Conservation (phyloP, 805 yeast genomes). For the Candida sithepensis region DNA sequence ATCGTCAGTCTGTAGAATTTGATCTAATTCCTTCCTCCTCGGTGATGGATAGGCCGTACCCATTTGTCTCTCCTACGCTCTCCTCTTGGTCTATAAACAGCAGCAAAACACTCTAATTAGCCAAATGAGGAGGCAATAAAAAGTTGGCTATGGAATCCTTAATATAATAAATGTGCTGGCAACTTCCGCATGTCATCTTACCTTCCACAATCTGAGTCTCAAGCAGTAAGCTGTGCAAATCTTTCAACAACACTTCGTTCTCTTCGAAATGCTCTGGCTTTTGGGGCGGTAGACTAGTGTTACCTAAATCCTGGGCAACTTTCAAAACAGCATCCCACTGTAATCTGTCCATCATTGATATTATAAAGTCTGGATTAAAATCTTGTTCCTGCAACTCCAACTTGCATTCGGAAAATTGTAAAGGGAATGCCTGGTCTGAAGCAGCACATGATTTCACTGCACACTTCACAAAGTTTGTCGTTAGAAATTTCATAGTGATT, state of each 20-base stretch:
- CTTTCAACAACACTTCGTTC: constrained; percentile 57
- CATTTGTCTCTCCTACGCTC: background rate
- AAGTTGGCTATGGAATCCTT: constrained; percentile 94
- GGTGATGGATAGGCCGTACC: too few relatives aligned
- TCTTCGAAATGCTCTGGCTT: constrained; percentile 52
- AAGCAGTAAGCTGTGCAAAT: constrained; percentile 71
- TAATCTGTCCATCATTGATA: constrained; percentile 71
- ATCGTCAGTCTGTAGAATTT: too few relatives aligned
- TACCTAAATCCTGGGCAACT: constrained; percentile 77
- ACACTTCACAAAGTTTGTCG: constrained; percentile 96
- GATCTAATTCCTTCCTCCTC: too few relatives aligned
- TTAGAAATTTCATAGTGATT: constrained; percentile 76
- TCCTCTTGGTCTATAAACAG: too few relatives aligned
- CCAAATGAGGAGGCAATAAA: constrained; percentile 90
- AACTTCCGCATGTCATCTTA: constrained; percentile 80
- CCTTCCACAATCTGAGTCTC: constrained; percentile 90
- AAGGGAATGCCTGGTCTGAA: constrained; percentile 76
- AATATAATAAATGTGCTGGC: constrained; percentile 84
- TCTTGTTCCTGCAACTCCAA: constrained; percentile 77
- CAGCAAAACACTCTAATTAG: constrained; percentile 35
- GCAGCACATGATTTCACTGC: constrained; percentile 79
- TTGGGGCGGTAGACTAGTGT: constrained; percentile 51
- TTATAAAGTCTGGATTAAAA: constrained; percentile 75
- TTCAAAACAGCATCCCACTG: constrained; percentile 83
- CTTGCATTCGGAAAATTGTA: constrained; percentile 63